Evolutionary conservation across 345 rosid genomes (phyloP).

Genomic region (Geranium rotundifolium): DNA sequence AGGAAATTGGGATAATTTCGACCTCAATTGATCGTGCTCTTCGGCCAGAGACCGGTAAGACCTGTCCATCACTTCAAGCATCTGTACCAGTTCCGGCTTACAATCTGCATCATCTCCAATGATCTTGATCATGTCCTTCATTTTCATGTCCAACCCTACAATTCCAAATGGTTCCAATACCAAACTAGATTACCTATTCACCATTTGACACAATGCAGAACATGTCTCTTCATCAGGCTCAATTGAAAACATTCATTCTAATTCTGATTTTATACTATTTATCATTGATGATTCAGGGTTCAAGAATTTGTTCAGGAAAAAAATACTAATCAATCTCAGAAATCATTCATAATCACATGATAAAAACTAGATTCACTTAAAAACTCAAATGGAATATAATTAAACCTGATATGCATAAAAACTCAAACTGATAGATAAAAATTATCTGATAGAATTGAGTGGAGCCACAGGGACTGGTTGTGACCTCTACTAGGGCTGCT

Average conservation of each 20-base stretch:
- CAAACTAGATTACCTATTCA: too few species aligned
- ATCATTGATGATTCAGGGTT: too few species aligned
- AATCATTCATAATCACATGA: too few species aligned
- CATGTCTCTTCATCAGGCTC: too few species aligned
- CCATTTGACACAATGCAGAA: neutral
- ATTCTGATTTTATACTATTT: too few species aligned
- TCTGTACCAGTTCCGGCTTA: conserved; percentile 14
- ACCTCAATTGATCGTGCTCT: conserved; percentile 22
- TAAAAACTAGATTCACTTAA: too few species aligned
- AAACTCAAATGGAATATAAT: too few species aligned
- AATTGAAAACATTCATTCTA: too few species aligned
- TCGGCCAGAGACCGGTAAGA: conserved; percentile 26
- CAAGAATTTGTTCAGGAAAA: too few species aligned
- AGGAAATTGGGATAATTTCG: conserved; percentile 7
- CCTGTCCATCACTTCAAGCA: conserved; percentile 25
- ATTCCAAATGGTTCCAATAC: neutral
- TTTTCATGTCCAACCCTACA: conserved; percentile 32
- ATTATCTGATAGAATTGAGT: conserved; percentile 24
- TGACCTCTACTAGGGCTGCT: neutral
- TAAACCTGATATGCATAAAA: too few species aligned
- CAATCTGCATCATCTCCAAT: conserved; percentile 9
- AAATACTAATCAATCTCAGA: too few species aligned
- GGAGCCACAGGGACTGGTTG: conserved; percentile 29
- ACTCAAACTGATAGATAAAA: too few species aligned
- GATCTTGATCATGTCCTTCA: conserved; percentile 21